Evolutionary conservation across 1,284 basidiomycete species (phyloP).

Genomic region (Hemileia vastatrix): DNA sequence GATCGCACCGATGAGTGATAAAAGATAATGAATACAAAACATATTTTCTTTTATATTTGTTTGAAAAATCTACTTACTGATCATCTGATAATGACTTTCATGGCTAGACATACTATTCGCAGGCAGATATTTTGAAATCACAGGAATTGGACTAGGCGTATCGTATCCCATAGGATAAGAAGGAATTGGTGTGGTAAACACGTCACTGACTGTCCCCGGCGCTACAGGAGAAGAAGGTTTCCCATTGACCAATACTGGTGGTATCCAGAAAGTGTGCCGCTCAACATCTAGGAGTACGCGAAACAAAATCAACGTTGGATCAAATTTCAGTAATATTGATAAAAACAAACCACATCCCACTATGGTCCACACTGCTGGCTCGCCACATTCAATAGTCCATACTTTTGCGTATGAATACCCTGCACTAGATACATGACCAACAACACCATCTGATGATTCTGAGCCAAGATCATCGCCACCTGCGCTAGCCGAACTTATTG

Average conservation of each 20-base stretch:
- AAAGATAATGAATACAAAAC: constrained; percentile 56
- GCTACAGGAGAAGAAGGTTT: constrained; percentile 11
- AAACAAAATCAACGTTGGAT: constrained; percentile 23
- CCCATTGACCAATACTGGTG: constrained; percentile 34
- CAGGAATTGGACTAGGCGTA: constrained; percentile 28
- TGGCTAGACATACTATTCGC: constrained; percentile 45
- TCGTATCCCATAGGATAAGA: constrained; percentile 45
- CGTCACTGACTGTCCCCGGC: constrained; percentile 26
- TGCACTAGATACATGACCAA: neutral
- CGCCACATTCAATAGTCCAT: constrained; percentile 42
- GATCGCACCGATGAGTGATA: no score
- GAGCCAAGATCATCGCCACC: constrained; percentile 16
- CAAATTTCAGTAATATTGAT: constrained; percentile 11
- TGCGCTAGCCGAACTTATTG: constrained; percentile 6
- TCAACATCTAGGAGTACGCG: constrained; percentile 46
- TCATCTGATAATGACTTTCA: constrained; percentile 75
- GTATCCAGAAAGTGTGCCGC: constrained; percentile 45
- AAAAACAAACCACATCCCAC: constrained; percentile 64
- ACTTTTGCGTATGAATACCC: constrained; percentile 4
- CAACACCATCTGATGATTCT: constrained; percentile 14
- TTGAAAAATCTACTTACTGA: constrained; percentile 62
- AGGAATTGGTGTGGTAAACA: constrained; percentile 39
- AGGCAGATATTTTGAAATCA: constrained; percentile 7
- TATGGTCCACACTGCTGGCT: constrained; percentile 86
- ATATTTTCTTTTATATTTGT: constrained; percentile 49